Percentiles rank a stretch among this genome's conserved stretches.
These are phyloP conservation scores for Scortechinia acanthostroma DNA, from an alignment of 2,329 filamentous ascomycete species.

Conservation along the genomic window DNA sequence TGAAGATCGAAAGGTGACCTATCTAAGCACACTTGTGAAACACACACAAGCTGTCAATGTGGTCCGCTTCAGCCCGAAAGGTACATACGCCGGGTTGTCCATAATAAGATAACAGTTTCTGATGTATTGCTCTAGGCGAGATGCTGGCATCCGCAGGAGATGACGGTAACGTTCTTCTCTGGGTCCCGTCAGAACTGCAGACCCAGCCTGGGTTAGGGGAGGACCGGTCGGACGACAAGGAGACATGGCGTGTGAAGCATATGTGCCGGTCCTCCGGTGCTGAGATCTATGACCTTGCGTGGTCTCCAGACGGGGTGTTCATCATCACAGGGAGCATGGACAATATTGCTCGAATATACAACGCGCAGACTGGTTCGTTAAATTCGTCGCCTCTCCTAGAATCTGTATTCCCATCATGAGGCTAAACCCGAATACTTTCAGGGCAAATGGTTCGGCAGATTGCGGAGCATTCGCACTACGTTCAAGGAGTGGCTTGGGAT, in stretches of 20 bases:
- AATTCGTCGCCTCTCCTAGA: conserved; percentile 2
- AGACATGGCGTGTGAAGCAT: conserved; percentile 92
- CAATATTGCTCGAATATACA: conserved; percentile 95
- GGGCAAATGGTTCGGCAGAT: conserved; percentile 77
- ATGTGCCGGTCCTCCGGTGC: conserved; percentile 94
- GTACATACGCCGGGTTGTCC: conserved; percentile 32
- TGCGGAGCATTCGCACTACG: conserved; percentile 94
- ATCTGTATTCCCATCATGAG: conserved; percentile 5
- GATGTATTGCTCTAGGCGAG: conserved; percentile 55
- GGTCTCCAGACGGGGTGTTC: conserved; percentile 93
- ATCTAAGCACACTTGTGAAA: conserved; percentile 83
- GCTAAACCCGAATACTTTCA: conserved; percentile 10
- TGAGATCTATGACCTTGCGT: conserved; percentile 96
- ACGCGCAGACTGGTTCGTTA: conserved; percentile 73
- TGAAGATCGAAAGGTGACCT: conserved; percentile 82
- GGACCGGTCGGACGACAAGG: conserved; percentile 84
- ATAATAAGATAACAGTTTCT: background rate
- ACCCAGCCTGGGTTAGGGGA: conserved; percentile 64
- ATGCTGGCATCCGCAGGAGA: conserved; percentile 90
- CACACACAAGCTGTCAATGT: conserved; percentile 98
- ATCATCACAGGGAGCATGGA: conserved; percentile 99
- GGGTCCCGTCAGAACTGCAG: conserved; percentile 79
- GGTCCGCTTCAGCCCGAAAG: conserved; percentile 88
- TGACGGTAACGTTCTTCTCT: conserved; percentile 92
- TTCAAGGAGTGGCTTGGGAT: conserved; percentile 97